A percentile compares a stretch with the other conserved stretches of the same genome.
Evolutionary conservation across 345 rosid genomes (phyloP).

Genomic region (Euphorbia lathyris): DNA sequence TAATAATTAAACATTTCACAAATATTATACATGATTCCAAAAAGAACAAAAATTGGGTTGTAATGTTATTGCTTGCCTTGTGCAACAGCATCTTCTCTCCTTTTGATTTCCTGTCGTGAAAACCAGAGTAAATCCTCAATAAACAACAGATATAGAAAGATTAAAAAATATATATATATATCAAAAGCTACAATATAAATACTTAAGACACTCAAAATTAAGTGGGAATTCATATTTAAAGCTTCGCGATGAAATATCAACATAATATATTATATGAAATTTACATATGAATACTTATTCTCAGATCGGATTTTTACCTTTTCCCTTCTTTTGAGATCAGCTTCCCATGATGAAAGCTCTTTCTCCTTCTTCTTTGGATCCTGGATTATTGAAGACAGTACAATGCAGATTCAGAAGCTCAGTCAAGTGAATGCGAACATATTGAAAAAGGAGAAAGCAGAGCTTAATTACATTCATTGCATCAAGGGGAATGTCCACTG

Average conservation of each 20-base stretch:
- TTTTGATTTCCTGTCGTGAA: constrained; percentile 57
- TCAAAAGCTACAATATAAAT: not conserved
- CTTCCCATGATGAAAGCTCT: constrained; percentile 87
- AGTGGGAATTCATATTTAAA: not conserved
- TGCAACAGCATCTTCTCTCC: constrained; percentile 72
- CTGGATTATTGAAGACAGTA: constrained; percentile 19
- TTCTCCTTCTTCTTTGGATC: constrained; percentile 58
- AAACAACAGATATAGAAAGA: constrained; percentile 4
- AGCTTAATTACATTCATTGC: constrained; percentile 56
- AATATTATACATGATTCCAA: not conserved
- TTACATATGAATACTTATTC: not conserved
- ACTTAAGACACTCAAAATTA: not conserved
- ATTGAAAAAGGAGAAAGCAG: not conserved
- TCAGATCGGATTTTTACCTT: constrained; percentile 13
- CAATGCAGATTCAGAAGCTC: constrained; percentile 14
- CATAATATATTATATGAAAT: not conserved
- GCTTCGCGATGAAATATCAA: not conserved
- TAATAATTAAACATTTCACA: not conserved
- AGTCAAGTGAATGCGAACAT: not conserved
- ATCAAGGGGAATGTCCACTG: constrained; percentile 88
- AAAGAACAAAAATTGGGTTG: not conserved
- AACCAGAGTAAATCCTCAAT: constrained; percentile 20
- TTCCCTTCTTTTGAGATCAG: constrained; percentile 77
- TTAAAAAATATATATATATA: too few species aligned
- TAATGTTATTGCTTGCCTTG: constrained; percentile 35